Conservation (phyloP, 257 asterid genomes). For the Leonotis leonurus region DNA sequence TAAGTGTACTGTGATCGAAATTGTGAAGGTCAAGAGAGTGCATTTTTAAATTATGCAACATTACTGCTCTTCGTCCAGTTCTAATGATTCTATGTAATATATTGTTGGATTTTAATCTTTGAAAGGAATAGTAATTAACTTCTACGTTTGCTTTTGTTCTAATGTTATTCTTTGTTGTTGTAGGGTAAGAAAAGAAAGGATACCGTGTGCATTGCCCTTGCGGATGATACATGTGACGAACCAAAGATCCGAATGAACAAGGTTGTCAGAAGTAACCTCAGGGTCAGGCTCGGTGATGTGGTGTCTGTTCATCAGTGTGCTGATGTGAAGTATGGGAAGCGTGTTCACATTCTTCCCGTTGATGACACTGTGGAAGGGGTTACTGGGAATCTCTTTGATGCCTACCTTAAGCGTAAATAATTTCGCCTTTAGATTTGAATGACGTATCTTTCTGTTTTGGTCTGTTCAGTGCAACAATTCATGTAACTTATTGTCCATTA, state of each 20-base stretch:
- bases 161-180: not conserved
- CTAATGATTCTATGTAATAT: not conserved
- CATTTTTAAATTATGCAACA: not conserved
- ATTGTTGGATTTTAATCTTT: not conserved
- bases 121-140: too few species aligned
- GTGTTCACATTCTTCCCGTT: conserved; percentile 77
- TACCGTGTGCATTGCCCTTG: conserved; percentile 69
- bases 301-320: conserved; percentile 83
- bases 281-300: conserved; percentile 86
- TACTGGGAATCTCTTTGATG: conserved; percentile 72
- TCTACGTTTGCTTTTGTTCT: not conserved
- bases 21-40: not conserved
- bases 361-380: conserved; percentile 77
- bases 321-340: conserved; percentile 81
- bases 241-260: conserved; percentile 82
- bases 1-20: not conserved
- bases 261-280: conserved; percentile 68
- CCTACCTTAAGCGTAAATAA: conserved; percentile 60
- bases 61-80: not conserved
- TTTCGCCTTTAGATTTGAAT: not conserved
- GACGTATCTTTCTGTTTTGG: not conserved
- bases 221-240: conserved; percentile 67
- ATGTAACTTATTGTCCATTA: not conserved
- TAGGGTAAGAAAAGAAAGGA: conserved; percentile 81
- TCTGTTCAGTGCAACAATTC: too few species aligned